These are phyloP conservation scores for Perkinsus chesapeaki DNA, from an alignment of 169 alveolate genomes.

Conservation along the genomic window DNA sequence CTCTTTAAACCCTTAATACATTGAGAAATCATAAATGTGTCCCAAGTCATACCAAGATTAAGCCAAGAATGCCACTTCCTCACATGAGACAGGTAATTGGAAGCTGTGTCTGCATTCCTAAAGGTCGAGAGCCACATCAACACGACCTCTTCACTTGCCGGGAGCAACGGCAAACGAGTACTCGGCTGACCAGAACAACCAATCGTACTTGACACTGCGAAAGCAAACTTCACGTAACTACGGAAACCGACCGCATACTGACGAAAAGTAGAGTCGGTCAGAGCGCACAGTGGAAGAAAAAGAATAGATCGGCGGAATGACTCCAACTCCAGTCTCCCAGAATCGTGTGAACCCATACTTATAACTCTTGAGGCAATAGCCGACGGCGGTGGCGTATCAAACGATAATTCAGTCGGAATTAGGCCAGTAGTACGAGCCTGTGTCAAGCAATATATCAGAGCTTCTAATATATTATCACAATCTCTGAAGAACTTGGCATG, in stretches of 20 bases:
- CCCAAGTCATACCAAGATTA: neutral
- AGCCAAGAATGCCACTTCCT: neutral
- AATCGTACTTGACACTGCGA: neutral
- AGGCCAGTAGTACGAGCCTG: no score
- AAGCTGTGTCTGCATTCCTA: neutral
- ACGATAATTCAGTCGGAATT: no score
- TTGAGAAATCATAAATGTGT: neutral
- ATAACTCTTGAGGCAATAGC: no score
- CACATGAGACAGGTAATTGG: neutral
- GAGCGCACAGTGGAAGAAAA: no score
- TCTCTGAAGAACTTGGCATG: no score
- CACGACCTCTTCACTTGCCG: neutral
- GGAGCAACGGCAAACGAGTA: neutral
- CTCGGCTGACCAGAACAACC: neutral
- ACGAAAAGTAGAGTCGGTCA: neutral
- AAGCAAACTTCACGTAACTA: neutral
- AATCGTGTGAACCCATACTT: no score
- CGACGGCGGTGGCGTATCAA: no score
- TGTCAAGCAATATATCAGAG: no score
- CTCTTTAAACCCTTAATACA: neutral
- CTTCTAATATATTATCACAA: no score
- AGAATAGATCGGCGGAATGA: no score
- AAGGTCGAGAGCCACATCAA: neutral
- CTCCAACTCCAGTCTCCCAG: no score
- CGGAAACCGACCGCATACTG: neutral